Evolutionary conservation across 345 rosid species (phyloP).

Genomic region (Arabis hirsuta): DNA sequence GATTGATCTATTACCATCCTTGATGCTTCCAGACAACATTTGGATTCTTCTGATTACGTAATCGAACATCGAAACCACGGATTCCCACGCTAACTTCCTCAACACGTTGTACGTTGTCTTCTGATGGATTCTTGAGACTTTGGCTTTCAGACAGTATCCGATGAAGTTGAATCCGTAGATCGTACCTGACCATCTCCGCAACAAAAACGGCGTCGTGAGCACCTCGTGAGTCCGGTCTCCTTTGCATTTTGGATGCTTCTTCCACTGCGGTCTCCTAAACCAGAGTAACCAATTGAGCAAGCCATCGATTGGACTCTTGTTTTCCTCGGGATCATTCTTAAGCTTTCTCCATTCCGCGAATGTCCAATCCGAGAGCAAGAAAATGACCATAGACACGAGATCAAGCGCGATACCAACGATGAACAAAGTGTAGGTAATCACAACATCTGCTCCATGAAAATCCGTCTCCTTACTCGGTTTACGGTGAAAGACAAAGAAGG

Average conservation of each 20-base stretch:
- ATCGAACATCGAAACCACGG: neutral
- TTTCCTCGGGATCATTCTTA: constrained; percentile 18
- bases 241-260: neutral
- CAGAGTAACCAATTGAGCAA: constrained; percentile 33
- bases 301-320: neutral
- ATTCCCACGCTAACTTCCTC: neutral
- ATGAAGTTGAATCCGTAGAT: constrained; percentile 54
- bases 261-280: constrained; percentile 37
- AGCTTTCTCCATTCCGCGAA: constrained; percentile 30
- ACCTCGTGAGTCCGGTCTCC: constrained; percentile 18
- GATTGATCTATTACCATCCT: neutral
- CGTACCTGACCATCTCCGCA: constrained; percentile 60
- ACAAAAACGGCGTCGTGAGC: constrained; percentile 36
- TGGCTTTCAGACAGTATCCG: constrained; percentile 49
- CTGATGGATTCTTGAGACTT: constrained; percentile 37
- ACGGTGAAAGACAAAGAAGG: constrained; percentile 49
- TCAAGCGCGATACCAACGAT: constrained; percentile 60
- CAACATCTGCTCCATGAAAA: constrained; percentile 48
- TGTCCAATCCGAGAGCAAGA: constrained; percentile 67
- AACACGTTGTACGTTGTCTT: constrained; percentile 4
- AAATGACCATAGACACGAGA: constrained; percentile 43
- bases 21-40: neutral
- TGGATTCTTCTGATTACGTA: neutral
- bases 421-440: constrained; percentile 57
- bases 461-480: constrained; percentile 29